These are phyloP conservation scores for Scenedesmus sp. DNA, from an alignment of 163 green algal species.

Conservation along the genomic window DNA sequence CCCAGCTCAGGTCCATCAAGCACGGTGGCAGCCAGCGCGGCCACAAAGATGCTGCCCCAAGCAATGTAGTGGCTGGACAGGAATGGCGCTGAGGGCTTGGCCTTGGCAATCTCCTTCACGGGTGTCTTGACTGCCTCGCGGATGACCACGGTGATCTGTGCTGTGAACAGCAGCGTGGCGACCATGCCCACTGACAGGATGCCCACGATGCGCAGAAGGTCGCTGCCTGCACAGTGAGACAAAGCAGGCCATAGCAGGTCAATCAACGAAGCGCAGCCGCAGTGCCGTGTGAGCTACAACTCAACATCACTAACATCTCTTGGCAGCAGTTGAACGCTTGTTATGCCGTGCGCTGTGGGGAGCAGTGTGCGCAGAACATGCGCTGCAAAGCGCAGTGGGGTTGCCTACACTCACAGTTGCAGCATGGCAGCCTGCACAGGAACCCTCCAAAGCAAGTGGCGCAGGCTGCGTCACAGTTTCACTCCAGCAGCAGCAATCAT, in stretches of 20 bases:
- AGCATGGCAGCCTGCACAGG: too few relatives aligned
- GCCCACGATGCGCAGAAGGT: constrained; percentile 78
- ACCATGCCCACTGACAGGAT: constrained; percentile 82
- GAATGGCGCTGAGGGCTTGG: constrained; percentile 70
- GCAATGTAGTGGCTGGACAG: constrained; percentile 69
- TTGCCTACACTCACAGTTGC: too few relatives aligned
- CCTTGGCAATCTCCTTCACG: constrained; percentile 68
- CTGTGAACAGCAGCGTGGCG: constrained; percentile 79
- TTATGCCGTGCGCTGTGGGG: too few relatives aligned
- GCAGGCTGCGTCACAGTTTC: background rate
- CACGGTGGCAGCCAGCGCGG: constrained; percentile 57
- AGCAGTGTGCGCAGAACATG: too few relatives aligned
- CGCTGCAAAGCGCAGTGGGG: too few relatives aligned
- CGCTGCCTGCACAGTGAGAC: constrained; percentile 58
- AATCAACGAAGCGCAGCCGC: too few relatives aligned
- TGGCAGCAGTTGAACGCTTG: too few relatives aligned
- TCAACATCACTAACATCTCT: too few relatives aligned
- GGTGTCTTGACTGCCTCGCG: constrained; percentile 71
- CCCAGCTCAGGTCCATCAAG: constrained; percentile 51
- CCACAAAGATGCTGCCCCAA: constrained; percentile 66
- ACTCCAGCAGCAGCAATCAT: background rate
- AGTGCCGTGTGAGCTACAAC: background rate
- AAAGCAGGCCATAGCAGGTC: too few relatives aligned
- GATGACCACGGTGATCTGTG: constrained; percentile 72
- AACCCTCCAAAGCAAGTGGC: too few relatives aligned